Conservation (phyloP, 768 basidiomycete species). For the Serendipita sp. region DNA sequence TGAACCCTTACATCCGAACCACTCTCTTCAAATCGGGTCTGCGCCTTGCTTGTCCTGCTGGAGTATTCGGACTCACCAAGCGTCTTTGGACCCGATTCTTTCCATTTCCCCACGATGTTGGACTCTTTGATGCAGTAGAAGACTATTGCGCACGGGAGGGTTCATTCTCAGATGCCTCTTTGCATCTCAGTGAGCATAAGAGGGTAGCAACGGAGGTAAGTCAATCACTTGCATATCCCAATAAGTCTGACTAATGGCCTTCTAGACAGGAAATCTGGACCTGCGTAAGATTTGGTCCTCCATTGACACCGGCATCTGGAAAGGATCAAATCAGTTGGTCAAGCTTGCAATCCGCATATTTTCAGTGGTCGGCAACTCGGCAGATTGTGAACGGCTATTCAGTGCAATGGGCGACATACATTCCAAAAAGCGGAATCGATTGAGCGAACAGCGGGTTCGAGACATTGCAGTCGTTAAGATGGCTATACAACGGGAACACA, state of each 20-base stretch:
- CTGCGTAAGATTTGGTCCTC: no score
- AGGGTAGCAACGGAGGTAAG: no score
- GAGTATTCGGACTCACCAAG: no score
- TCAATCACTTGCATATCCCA: no score
- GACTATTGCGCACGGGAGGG: no score
- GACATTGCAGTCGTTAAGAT: conserved; percentile 13
- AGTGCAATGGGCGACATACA: conserved; percentile 17
- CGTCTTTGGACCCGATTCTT: no score
- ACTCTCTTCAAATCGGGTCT: conserved; percentile 6
- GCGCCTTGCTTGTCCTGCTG: background rate
- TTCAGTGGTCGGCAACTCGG: conserved; percentile 18
- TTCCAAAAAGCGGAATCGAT: conserved; percentile 15
- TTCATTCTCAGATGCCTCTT: no score
- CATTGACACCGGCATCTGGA: background rate
- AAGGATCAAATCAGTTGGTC: conserved; percentile 13
- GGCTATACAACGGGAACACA: conserved; percentile 1
- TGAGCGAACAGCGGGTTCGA: conserved; percentile 13
- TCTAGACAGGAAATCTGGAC: no score
- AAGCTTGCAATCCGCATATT: conserved; percentile 16
- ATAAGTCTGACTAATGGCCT: no score
- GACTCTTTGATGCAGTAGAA: no score
- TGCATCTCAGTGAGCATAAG: no score
- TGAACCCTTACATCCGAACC: conserved; percentile 13
- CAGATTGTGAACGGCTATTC: conserved; percentile 19
- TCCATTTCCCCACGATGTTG: no score